Base-by-base conservation (phyloP, 306 rosid species). In the Leucaena leucocephala region DNA sequence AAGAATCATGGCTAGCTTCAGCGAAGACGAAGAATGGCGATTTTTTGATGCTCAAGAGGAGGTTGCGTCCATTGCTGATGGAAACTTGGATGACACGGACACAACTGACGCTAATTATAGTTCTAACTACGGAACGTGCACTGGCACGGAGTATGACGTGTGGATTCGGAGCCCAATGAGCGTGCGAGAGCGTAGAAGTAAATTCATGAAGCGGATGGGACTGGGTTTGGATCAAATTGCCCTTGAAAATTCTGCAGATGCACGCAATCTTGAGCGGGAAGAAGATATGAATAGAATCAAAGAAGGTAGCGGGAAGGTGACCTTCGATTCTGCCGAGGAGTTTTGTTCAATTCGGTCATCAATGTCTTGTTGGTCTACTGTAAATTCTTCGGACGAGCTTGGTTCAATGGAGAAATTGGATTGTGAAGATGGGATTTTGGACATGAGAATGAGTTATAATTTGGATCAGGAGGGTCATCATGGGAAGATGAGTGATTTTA, bases 1-100 rank as follows among this genome's bases (percentile, higher is more conserved):
- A 77, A 78, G 75, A 73, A 86, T 76, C 80, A 95, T 96, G 99
- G 97, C 82, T 65, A 89, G 96, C 83, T 76, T 84, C 68, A 85
- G 92, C 21, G 96, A 77, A 72, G 89, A 90, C 21, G 97, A 89
- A 54, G 96, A 93, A 62, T 82, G 50, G 77, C 81, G 78, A 46
- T 96, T 85, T 86, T 96, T 93, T 46, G 99, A 96, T 81, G 97
- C 99, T 63, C 88, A 68, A 67, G 98, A 96, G 85, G 97, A 93
- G 71, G 79, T 86, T 87, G 49, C 83, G 59, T 90, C 92, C 39
- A 59, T 82, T 75, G 76, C 82, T 8, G 92, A 93, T 77, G 76
- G 82, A 33, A 77, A 77, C 61, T 77, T 80, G 10, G 88, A 86
- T 45, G 43, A 72, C 35, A 61, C 72, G 80, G 88, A 76, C 81